phyloP scores from a whole-genome alignment of 176 grass and related monocot species.

The Eragrostis nindensis region DNA sequence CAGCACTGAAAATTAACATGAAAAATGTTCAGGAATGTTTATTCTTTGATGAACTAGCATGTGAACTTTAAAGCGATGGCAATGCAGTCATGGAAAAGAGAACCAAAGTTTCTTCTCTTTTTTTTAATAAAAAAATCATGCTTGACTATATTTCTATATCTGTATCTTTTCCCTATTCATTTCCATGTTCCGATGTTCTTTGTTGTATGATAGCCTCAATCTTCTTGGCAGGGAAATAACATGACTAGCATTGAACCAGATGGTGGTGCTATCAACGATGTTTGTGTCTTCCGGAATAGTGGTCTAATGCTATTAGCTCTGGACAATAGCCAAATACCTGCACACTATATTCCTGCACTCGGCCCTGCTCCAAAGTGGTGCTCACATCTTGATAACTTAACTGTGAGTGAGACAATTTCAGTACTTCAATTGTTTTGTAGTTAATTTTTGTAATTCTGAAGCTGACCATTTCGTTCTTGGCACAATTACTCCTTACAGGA shows the following conservation, averaged over 20 bases:
- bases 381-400: conserved; percentile 95
- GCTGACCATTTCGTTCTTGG: conserved; percentile 6
- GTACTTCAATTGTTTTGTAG: background rate
- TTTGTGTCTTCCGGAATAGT: conserved; percentile 79
- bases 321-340: conserved; percentile 93
- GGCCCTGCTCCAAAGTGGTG: conserved; percentile 98
- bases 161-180: background rate
- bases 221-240: conserved; percentile 71
- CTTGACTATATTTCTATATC: background rate
- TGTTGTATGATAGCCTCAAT: conserved; percentile 37
- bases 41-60: background rate
- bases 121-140: too few relatives aligned
- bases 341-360: conserved; percentile 83
- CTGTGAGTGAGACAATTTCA: conserved; percentile 48
- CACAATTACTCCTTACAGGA: conserved; percentile 54
- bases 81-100: background rate
- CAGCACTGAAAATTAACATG: background rate
- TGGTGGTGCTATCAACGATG: conserved; percentile 80
- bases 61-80: background rate
- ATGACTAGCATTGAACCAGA: conserved; percentile 96
- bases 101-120: background rate
- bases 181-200: conserved; percentile 10
- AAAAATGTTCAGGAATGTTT: too few relatives aligned
- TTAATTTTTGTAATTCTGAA: conserved; percentile 1
- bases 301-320: conserved; percentile 87